phyloP scores from a whole-genome alignment of 1,284 basidiomycete species.

The Puccinia coronata region DNA sequence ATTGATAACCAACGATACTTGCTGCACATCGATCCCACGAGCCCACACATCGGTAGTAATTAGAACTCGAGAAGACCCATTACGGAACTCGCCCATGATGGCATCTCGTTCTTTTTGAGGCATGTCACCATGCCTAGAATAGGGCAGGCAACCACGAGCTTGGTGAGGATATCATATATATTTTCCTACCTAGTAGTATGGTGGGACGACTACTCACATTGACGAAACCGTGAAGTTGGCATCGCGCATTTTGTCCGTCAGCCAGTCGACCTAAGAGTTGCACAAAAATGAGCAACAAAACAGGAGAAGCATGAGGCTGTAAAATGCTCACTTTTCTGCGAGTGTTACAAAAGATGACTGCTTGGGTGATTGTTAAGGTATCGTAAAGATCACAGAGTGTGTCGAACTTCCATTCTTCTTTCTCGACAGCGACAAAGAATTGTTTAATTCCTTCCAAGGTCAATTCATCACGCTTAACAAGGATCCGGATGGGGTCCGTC shows the following conservation, averaged over 20 bases:
- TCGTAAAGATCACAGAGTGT: constrained; percentile 95
- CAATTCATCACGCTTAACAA: constrained; percentile 99
- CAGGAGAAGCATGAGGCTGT: constrained; percentile 51
- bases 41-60: constrained; percentile 99
- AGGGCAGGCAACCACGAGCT: constrained; percentile 52
- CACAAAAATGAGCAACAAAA: not conserved
- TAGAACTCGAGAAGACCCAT: constrained; percentile 88
- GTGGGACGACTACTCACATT: constrained; percentile 61
- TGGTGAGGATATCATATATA: not conserved
- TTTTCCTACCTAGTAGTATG: constrained; percentile 52
- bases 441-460: constrained; percentile 99
- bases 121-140: constrained; percentile 89
- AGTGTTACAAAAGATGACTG: constrained; percentile 99
- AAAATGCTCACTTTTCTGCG: constrained; percentile 72
- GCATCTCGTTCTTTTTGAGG: constrained; percentile 96
- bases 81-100: constrained; percentile 98
- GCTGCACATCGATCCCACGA: constrained; percentile 96
- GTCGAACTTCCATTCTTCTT: constrained; percentile 99
- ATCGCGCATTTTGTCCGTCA: constrained; percentile 92
- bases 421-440: constrained; percentile 99
- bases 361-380: constrained; percentile 97
- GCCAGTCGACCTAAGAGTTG: constrained; percentile 80
- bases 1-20: constrained; percentile 97
- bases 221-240: constrained; percentile 94
- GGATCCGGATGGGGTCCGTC: constrained; percentile 97